These are phyloP conservation scores for Lepidium africanum DNA, from an alignment of 345 rosid species.

Conservation along the genomic window DNA sequence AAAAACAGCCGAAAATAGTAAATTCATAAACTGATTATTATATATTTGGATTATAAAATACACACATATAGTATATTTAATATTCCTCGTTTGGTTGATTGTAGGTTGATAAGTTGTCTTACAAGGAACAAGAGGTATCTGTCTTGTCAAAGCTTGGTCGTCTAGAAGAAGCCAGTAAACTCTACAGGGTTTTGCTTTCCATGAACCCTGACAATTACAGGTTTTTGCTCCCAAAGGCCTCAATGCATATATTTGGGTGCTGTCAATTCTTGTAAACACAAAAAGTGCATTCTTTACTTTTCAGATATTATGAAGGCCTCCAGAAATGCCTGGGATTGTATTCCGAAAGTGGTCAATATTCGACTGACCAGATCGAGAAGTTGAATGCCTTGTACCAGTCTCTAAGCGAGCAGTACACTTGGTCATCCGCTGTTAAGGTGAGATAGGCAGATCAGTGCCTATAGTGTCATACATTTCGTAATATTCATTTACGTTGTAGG, in stretches of 20 bases:
- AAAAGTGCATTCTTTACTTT: not conserved
- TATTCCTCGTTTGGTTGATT: slow-evolving; percentile 15
- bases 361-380: slow-evolving; percentile 68
- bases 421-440: slow-evolving; percentile 99
- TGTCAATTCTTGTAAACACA: not conserved
- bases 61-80: not conserved
- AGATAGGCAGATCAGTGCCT: slow-evolving; percentile 4
- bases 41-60: not conserved
- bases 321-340: slow-evolving; percentile 68
- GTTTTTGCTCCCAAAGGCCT: slow-evolving; percentile 31
- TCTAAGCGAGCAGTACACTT: slow-evolving; percentile 54
- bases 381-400: slow-evolving; percentile 74
- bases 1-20: slow-evolving; percentile 73
- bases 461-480: not conserved
- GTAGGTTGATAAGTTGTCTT: slow-evolving; percentile 83
- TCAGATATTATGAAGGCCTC: slow-evolving; percentile 89
- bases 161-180: slow-evolving; percentile 67
- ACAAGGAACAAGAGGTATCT: slow-evolving; percentile 84
- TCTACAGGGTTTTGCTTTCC: slow-evolving; percentile 64
- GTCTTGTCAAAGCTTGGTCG: slow-evolving; percentile 68
- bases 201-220: slow-evolving; percentile 98
- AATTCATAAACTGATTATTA: slow-evolving; percentile 22
- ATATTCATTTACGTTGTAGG: not conserved
- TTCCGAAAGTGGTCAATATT: slow-evolving; percentile 52
- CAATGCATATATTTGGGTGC: slow-evolving; percentile 1